Conservation (phyloP, 2,329 filamentous ascomycete genomes). For the Colletotrichum australisinense region DNA sequence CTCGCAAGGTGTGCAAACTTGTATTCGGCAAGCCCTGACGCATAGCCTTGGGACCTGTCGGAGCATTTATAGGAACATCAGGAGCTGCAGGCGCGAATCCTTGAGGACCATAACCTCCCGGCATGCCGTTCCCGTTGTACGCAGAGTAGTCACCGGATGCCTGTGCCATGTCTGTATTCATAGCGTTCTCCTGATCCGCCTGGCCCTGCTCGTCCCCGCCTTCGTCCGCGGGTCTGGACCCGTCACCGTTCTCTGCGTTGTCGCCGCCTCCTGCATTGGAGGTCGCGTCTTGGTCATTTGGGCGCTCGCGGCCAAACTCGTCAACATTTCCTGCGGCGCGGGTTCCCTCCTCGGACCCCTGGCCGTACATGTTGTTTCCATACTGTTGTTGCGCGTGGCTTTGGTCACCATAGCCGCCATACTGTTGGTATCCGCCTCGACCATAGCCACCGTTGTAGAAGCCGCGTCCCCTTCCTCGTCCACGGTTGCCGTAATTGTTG, state of each 20-base stretch:
- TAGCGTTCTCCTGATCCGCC: slow-evolving; percentile 42
- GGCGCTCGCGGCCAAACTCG: slow-evolving; percentile 51
- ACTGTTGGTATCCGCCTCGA: slow-evolving; percentile 65
- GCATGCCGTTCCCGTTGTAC: slow-evolving; percentile 45
- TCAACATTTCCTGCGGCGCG: slow-evolving; percentile 46
- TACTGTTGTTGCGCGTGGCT: slow-evolving; percentile 40
- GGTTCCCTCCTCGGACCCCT: slow-evolving; percentile 38
- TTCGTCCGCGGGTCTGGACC: slow-evolving; percentile 29
- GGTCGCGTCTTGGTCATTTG: slow-evolving; percentile 31
- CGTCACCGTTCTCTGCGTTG: slow-evolving; percentile 13
- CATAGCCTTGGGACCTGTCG: slow-evolving; percentile 95
- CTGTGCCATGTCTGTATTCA: slow-evolving; percentile 41
- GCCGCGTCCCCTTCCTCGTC: slow-evolving; percentile 74
- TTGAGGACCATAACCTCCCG: slow-evolving; percentile 33
- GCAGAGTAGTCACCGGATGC: slow-evolving; percentile 40
- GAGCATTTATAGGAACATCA: slow-evolving; percentile 75
- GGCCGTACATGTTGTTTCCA: slow-evolving; percentile 32
- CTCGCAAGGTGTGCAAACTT: slow-evolving; percentile 74
- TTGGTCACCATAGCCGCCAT: slow-evolving; percentile 51
- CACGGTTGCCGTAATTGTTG: slow-evolving; percentile 74
- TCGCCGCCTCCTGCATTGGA: slow-evolving; percentile 23
- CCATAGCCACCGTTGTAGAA: slow-evolving; percentile 65
- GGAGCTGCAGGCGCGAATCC: slow-evolving; percentile 48
- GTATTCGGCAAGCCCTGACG: slow-evolving; percentile 88
- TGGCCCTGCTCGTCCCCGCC: slow-evolving; percentile 39